Conservation (phyloP, 805 yeast genomes). For the Starmera amethionina region DNA sequence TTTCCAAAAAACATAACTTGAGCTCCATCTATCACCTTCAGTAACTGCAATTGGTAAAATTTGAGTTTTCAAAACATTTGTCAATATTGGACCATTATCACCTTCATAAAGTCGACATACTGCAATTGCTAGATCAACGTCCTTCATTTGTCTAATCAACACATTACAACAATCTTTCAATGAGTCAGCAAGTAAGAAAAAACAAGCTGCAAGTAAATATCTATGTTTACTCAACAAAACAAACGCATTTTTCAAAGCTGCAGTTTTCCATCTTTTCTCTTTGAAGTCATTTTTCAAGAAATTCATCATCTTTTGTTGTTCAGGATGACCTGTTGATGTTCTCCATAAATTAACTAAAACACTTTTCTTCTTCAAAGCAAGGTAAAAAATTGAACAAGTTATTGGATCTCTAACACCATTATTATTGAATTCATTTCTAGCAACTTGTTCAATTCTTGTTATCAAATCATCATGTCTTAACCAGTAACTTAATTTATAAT, state of each 20-base stretch:
- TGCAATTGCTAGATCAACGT: slow-evolving; percentile 66
- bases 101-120: slow-evolving; percentile 71
- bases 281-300: slow-evolving; percentile 71
- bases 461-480: slow-evolving; percentile 33
- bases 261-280: slow-evolving; percentile 71
- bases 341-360: slow-evolving; percentile 78
- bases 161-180: slow-evolving; percentile 73
- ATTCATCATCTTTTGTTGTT: slow-evolving; percentile 71
- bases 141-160: slow-evolving; percentile 54
- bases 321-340: slow-evolving; percentile 64
- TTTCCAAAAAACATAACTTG: slow-evolving; percentile 76
- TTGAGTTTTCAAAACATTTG: slow-evolving; percentile 35
- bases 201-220: slow-evolving; percentile 77
- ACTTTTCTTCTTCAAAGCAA: slow-evolving; percentile 71
- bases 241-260: slow-evolving; percentile 89
- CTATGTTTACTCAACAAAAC: slow-evolving; percentile 85
- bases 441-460: slow-evolving; percentile 55
- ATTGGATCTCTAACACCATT: slow-evolving; percentile 60
- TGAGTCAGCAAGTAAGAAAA: slow-evolving; percentile 71
- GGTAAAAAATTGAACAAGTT: slow-evolving; percentile 58
- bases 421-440: slow-evolving; percentile 58
- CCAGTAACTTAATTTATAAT: slow-evolving; percentile 71
- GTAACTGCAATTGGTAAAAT: slow-evolving; percentile 48
- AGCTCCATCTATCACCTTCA: slow-evolving; percentile 69
- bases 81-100: slow-evolving; percentile 45